Conservation (phyloP, 169 alveolate genomes). For the Plasmodium billcollinsi region DNA sequence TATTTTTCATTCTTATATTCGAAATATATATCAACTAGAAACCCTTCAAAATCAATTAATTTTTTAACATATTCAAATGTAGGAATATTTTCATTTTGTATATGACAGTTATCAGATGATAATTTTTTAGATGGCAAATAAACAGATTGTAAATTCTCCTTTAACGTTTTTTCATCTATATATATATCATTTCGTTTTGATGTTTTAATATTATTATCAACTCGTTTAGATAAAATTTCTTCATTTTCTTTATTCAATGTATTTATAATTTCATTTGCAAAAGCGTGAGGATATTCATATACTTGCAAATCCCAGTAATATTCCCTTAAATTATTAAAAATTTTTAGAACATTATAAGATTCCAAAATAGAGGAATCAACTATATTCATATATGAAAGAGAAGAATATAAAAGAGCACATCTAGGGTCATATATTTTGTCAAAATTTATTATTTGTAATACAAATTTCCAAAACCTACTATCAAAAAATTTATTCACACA, state of each 20-base stretch:
- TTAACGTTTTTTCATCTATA: too few relatives aligned
- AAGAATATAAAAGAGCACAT: conserved; percentile 66
- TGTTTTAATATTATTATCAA: too few relatives aligned
- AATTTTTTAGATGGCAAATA: not conserved
- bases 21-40: conserved; percentile 63
- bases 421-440: conserved; percentile 50
- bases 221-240: not conserved
- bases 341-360: conserved; percentile 48
- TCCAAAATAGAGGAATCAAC: conserved; percentile 60
- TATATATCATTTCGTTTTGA: too few relatives aligned
- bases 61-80: conserved; percentile 36
- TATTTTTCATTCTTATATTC: conserved; percentile 37
- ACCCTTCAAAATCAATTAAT: conserved; percentile 70
- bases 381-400: conserved; percentile 51
- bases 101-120: not conserved
- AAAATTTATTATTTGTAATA: conserved; percentile 49
- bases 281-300: conserved; percentile 15
- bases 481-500: conserved; percentile 61
- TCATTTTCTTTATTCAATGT: conserved; percentile 20
- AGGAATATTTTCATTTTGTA: not conserved
- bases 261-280: conserved; percentile 59
- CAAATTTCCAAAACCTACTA: conserved; percentile 35
- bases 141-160: not conserved
- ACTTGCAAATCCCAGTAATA: conserved; percentile 47
- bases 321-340: conserved; percentile 50